These are phyloP conservation scores for Anisodus tanguticus DNA, from an alignment of 257 asterid species.

Conservation along the genomic window DNA sequence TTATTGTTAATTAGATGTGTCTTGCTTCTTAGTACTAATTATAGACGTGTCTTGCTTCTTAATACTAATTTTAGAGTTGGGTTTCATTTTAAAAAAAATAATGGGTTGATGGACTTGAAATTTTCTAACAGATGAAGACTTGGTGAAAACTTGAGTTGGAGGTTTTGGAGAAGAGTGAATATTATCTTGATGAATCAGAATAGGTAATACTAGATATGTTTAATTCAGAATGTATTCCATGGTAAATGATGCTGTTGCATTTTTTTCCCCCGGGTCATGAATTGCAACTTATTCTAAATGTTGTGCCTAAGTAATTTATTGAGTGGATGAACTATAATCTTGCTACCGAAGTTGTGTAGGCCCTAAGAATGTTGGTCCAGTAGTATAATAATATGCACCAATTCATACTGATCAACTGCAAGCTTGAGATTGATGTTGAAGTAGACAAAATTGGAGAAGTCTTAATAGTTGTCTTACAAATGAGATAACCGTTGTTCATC, in stretches of 20 bases:
- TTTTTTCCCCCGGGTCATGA: neutral
- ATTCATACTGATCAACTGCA: neutral
- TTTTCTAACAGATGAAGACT: neutral
- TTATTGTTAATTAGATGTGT: neutral
- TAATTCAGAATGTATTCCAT: neutral
- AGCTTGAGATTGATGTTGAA: neutral
- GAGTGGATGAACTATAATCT: neutral
- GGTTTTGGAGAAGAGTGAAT: neutral
- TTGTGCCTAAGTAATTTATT: neutral
- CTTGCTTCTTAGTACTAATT: neutral
- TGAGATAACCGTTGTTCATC: slow-evolving; percentile 25
- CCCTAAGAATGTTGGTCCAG: neutral
- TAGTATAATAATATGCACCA: neutral
- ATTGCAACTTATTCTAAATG: neutral
- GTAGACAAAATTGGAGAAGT: neutral
- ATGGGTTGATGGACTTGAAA: neutral
- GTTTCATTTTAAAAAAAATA: neutral
- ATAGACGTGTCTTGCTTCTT: neutral
- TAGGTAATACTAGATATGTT: neutral
- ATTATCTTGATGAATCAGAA: neutral
- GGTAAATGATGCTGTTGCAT: neutral
- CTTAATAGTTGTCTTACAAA: slow-evolving; percentile 6
- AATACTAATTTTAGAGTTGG: neutral
- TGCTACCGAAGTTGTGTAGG: neutral
- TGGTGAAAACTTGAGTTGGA: neutral